Conservation (phyloP, 2,329 filamentous ascomycete species). For the Ophiostoma fasciatum region DNA sequence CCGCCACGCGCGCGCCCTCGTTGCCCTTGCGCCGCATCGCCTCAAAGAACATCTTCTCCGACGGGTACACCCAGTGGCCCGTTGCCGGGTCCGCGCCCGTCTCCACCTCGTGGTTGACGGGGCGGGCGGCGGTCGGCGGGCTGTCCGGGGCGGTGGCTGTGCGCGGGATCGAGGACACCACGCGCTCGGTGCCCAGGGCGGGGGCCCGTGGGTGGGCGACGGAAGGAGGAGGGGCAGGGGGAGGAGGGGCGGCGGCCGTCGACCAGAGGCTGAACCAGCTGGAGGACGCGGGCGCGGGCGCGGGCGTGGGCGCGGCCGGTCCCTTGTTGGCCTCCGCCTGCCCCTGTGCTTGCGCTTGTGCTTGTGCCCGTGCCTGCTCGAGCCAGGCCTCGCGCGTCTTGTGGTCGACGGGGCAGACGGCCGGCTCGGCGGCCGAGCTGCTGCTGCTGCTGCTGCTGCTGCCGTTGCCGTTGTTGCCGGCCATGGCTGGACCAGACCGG, state of each 20-base stretch:
- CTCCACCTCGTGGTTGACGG: slow-evolving; percentile 60
- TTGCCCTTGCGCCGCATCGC: slow-evolving; percentile 88
- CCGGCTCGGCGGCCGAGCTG: neutral
- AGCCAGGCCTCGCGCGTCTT: slow-evolving; percentile 82
- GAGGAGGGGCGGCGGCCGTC: slow-evolving; percentile 32
- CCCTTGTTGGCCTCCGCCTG: neutral
- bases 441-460: too few species aligned
- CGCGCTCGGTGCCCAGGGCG: slow-evolving; percentile 49
- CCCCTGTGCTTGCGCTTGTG: slow-evolving; percentile 10
- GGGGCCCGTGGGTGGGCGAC: too few species aligned
- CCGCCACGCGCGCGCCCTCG: slow-evolving; percentile 49
- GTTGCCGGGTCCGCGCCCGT: slow-evolving; percentile 51
- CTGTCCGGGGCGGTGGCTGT: neutral
- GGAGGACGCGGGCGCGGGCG: neutral
- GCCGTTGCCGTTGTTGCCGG: too few species aligned
- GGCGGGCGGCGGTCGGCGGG: slow-evolving; percentile 26
- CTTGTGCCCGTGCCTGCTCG: slow-evolving; percentile 43
- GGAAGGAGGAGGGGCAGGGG: slow-evolving; percentile 9
- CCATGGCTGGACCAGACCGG: too few species aligned
- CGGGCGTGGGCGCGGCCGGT: too few species aligned
- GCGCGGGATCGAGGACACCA: slow-evolving; percentile 67
- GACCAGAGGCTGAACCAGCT: slow-evolving; percentile 19
- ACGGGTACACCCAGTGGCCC: slow-evolving; percentile 96
- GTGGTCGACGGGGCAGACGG: slow-evolving; percentile 72
- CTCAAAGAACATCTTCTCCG: slow-evolving; percentile 94